A percentile compares a stretch with the other conserved stretches of the same genome.
Evolutionary conservation across 2,329 filamentous ascomycete genomes (phyloP).

Genomic region (Daldinia sp.): DNA sequence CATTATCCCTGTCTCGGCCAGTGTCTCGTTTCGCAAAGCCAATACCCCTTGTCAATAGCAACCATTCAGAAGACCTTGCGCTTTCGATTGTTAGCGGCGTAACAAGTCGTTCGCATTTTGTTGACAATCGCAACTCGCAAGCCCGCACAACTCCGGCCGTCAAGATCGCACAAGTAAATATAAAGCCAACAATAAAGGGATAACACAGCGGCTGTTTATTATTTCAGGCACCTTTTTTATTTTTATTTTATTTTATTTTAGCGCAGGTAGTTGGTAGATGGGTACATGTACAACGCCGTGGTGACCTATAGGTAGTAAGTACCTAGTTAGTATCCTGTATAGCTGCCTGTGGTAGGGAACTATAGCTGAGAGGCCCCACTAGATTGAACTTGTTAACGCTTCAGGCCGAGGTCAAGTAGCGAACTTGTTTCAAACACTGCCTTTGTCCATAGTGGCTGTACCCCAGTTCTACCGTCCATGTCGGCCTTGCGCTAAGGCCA

Average conservation of each 20-base stretch:
- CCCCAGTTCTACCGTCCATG: slow-evolving; percentile 38
- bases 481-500: slow-evolving; percentile 31
- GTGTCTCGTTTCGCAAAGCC: slow-evolving; percentile 47
- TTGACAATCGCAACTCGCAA: slow-evolving; percentile 9
- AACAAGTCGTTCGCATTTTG: slow-evolving; percentile 31
- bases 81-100: slow-evolving; percentile 31
- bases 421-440: slow-evolving; percentile 39
- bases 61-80: slow-evolving; percentile 38
- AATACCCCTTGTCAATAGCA: slow-evolving; percentile 36
- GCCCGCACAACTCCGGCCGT: slow-evolving; percentile 2
- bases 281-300: not conserved
- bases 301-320: slow-evolving; percentile 1
- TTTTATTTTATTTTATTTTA: too few species aligned
- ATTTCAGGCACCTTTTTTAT: slow-evolving; percentile 10
- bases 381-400: slow-evolving; percentile 31
- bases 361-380: slow-evolving; percentile 28
- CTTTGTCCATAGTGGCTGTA: slow-evolving; percentile 41
- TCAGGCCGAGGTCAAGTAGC: slow-evolving; percentile 37
- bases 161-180: slow-evolving; percentile 15
- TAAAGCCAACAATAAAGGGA: slow-evolving; percentile 14
- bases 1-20: slow-evolving; percentile 35
- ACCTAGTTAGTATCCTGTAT: not conserved
- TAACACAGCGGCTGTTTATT: not conserved
- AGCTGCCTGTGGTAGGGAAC: slow-evolving; percentile 9
- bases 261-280: slow-evolving; percentile 3